A percentile compares a stretch with the other conserved stretches of the same genome.
phyloP scores from a whole-genome alignment of 345 rosid species.

The Kandelia obovata region DNA sequence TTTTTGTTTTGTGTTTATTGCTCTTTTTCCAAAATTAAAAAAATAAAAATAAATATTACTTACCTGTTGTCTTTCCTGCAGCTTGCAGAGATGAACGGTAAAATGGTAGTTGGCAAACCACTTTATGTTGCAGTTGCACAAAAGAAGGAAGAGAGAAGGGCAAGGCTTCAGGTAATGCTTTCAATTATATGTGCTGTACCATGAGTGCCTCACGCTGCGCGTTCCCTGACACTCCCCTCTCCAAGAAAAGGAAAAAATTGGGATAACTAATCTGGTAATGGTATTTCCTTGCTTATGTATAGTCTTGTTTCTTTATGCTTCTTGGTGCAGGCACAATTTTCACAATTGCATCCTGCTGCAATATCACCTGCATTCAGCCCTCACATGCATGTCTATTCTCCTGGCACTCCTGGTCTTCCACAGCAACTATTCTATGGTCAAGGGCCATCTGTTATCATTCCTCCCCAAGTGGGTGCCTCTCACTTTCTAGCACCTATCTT shows the following conservation, averaged over 20 bases:
- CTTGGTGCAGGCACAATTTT: slow-evolving; percentile 2
- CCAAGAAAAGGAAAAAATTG: too few relatives aligned
- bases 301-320: not conserved
- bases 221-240: too few relatives aligned
- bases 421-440: slow-evolving; percentile 13
- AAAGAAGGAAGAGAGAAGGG: slow-evolving; percentile 13
- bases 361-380: slow-evolving; percentile 11
- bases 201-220: too few relatives aligned
- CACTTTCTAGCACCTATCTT: not conserved
- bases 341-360: slow-evolving; percentile 11
- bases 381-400: slow-evolving; percentile 11
- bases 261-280: too few relatives aligned
- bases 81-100: not conserved
- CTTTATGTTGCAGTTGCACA: slow-evolving; percentile 15
- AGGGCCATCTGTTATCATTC: slow-evolving; percentile 11
- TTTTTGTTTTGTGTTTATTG: not conserved
- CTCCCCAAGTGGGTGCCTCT: slow-evolving; percentile 11
- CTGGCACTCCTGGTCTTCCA: slow-evolving; percentile 4
- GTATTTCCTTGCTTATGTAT: too few relatives aligned
- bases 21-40: too few relatives aligned
- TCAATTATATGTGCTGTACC: too few relatives aligned
- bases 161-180: slow-evolving; percentile 13
- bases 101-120: slow-evolving; percentile 10
- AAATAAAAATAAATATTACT: too few relatives aligned
- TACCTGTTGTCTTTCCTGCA: not conserved